These are phyloP conservation scores for Stropharia rugosoannulata DNA, from an alignment of 768 basidiomycete species.

Conservation along the genomic window DNA sequence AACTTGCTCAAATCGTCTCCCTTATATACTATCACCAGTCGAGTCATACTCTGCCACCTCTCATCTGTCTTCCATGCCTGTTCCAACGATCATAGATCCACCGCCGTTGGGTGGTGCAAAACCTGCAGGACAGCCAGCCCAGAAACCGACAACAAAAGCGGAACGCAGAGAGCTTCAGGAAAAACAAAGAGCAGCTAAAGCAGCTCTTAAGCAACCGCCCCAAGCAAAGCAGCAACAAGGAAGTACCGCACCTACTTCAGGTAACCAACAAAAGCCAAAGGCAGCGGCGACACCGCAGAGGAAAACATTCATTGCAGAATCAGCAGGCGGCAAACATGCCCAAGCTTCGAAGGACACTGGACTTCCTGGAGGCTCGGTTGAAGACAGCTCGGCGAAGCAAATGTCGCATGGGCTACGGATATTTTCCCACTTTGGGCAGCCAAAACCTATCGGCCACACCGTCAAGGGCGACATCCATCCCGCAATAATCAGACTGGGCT, in stretches of 20 bases:
- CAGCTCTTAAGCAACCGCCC: conserved; percentile 37
- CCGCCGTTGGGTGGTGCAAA: conserved; percentile 14
- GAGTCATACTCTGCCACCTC: background rate
- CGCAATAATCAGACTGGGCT: conserved; percentile 77
- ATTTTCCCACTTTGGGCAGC: conserved; percentile 83
- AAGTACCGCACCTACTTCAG: conserved; percentile 15
- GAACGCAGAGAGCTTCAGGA: conserved; percentile 81
- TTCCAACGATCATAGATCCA: conserved; percentile 28
- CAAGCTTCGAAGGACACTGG: conserved; percentile 27
- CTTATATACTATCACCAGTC: background rate
- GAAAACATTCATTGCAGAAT: conserved; percentile 29
- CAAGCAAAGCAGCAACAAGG: conserved; percentile 19
- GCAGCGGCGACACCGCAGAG: conserved; percentile 28
- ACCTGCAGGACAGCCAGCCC: conserved; percentile 40
- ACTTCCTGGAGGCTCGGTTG: conserved; percentile 22
- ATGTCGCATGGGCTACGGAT: conserved; percentile 72
- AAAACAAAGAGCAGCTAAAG: conserved; percentile 77
- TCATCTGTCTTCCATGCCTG: conserved; percentile 25
- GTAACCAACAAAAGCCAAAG: conserved; percentile 27
- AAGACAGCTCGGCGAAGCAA: conserved; percentile 34
- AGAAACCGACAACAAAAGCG: conserved; percentile 79
- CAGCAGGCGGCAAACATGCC: conserved; percentile 23
- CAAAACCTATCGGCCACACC: conserved; percentile 51
- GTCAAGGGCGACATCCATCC: conserved; percentile 91
- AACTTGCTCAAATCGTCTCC: background rate